phyloP scores from a whole-genome alignment of 805 yeast species.

The Yarrowia sp. region DNA sequence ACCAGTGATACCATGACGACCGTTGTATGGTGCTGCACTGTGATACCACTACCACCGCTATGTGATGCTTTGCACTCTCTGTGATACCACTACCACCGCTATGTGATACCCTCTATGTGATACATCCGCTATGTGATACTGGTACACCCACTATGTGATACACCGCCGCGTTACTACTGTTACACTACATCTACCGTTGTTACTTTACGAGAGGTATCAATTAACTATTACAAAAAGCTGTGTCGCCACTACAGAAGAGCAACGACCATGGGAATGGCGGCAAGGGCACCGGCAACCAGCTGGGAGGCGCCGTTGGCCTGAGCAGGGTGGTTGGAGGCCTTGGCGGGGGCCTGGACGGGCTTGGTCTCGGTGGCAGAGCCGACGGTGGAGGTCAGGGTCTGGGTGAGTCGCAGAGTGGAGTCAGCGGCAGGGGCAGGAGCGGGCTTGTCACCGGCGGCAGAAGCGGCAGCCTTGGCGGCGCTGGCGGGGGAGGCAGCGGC shows the following conservation, averaged over 20 bases:
- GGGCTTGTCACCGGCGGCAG: not conserved
- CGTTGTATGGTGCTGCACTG: too few relatives aligned
- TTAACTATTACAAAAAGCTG: not conserved
- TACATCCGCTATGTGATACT: too few relatives aligned
- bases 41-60: too few relatives aligned
- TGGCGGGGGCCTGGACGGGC: not conserved
- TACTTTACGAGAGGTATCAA: not conserved
- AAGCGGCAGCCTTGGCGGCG: too few relatives aligned
- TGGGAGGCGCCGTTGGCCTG: slow-evolving; percentile 9
- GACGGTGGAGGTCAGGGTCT: not conserved
- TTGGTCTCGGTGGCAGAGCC: not conserved
- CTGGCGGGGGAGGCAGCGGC: not conserved
- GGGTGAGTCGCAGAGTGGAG: not conserved
- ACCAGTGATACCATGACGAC: too few relatives aligned
- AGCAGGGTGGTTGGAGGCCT: not conserved
- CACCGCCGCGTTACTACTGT: too few relatives aligned
- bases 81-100: too few relatives aligned
- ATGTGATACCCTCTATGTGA: too few relatives aligned
- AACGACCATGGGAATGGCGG: not conserved
- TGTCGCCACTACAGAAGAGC: not conserved
- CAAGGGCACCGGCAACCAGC: not conserved
- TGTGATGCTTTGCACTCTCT: too few relatives aligned
- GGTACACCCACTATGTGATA: too few relatives aligned
- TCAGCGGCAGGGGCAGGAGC: not conserved
- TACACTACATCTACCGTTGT: too few relatives aligned